Percentiles rank a stretch among this genome's conserved stretches.
Evolutionary conservation across 306 rosid species (phyloP).

Genomic region (Vachellia pachyceras): DNA sequence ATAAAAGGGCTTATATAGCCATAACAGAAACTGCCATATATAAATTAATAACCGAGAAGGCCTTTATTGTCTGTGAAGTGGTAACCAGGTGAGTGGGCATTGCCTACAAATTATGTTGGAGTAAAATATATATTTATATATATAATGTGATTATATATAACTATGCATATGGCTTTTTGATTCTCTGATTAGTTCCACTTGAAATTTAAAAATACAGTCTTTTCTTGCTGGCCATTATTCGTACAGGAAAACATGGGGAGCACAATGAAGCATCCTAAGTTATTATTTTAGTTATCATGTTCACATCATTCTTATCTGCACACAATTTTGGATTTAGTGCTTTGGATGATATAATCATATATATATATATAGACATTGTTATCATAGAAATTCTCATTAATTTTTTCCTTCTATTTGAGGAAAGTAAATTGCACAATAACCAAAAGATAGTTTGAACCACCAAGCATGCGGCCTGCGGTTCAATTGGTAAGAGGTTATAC

Average conservation of each 20-base stretch:
- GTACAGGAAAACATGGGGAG: slow-evolving; percentile 54
- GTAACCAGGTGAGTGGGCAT: not conserved
- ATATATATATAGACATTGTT: too few relatives aligned
- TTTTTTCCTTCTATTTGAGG: too few relatives aligned
- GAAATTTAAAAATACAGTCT: not conserved
- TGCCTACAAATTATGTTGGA: not conserved
- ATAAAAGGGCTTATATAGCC: not conserved
- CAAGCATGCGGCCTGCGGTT: too few relatives aligned
- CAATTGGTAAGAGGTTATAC: too few relatives aligned
- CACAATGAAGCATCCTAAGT: slow-evolving; percentile 22
- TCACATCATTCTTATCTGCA: not conserved
- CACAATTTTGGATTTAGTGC: not conserved
- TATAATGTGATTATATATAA: not conserved
- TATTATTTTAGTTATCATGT: slow-evolving; percentile 3
- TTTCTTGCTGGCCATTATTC: slow-evolving; percentile 49
- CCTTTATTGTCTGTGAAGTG: not conserved
- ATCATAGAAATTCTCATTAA: too few relatives aligned
- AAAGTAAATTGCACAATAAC: too few relatives aligned
- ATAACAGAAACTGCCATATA: not conserved
- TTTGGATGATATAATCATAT: too few relatives aligned
- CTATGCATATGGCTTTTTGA: not conserved
- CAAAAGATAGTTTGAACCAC: too few relatives aligned
- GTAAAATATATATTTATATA: not conserved
- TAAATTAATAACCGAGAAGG: not conserved
- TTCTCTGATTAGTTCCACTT: not conserved